Base-by-base conservation (phyloP, 2,329 filamentous ascomycete genomes). In the Zelopaecilomyces penicillatus region DNA sequence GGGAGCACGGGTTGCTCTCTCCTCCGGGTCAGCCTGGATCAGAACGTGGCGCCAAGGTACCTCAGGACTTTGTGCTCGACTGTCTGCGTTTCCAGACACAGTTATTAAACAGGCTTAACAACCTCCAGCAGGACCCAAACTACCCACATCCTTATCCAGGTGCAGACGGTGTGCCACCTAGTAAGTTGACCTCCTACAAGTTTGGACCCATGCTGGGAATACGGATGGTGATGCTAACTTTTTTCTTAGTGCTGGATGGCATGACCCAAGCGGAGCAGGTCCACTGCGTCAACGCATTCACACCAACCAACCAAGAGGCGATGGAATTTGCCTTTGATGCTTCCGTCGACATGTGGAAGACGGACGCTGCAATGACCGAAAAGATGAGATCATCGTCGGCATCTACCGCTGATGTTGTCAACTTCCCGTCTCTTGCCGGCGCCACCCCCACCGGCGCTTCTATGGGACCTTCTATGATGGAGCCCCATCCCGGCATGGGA, bases 41-140 rank as follows among this genome's bases (percentile, higher is more conserved):
- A 27, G 53, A 53, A 4, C 41, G 35, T 6, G 29, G 38, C 6
- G 45, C 43, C 31, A 51, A 49, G 10, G 37, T 49, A 3, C 48
- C 52, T 6, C 50, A 54, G 4, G 50, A 54, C 11, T 56, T 57
- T 41, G 50, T 56, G 10, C 43, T 57, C 34, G 53, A 60, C 44
- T 58, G 53, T 36, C 38, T 58, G 11, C 52, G 47, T 8, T 54
- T 58, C 37, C 57, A 60, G 44, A 43, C 50, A 4, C 56, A 57
- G 38, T 34, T 58, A 8, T 34, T 57, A 10, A 46, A 54, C 19
- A 51, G 53, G 12, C 47, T 56, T 10, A 55, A 54, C 39, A 50
- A 39, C 7, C 39, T 51, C 0, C 51, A 52, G 35, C 50, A 50
- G 5, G 52, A 57, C 4, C 19, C 44, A n/a, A 44, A 26, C 5